Percentiles rank a stretch among this genome's conserved stretches.
Evolutionary conservation across 768 basidiomycete species (phyloP).

Genomic region (Boletus pseudopeckii): DNA sequence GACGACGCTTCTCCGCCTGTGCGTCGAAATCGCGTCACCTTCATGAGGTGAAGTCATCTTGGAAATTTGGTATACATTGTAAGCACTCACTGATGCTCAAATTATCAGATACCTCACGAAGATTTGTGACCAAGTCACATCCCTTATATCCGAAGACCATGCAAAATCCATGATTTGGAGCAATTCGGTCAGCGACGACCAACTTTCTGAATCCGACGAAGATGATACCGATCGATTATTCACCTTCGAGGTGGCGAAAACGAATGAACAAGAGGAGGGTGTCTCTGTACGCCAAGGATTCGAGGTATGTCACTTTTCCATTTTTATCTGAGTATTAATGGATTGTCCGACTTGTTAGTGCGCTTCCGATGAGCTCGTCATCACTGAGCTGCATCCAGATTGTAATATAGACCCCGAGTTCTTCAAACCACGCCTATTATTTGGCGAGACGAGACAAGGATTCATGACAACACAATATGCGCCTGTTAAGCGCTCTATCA

Average conservation of each 20-base stretch:
- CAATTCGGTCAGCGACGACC: conserved; percentile 28
- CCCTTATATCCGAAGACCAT: conserved; percentile 47
- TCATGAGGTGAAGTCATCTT: conserved; percentile 46
- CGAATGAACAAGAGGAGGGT: conserved; percentile 53
- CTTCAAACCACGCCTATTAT: conserved; percentile 33
- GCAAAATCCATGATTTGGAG: conserved; percentile 44
- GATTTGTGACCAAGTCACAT: conserved; percentile 51
- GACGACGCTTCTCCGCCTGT: conserved; percentile 47
- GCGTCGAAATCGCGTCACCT: conserved; percentile 51
- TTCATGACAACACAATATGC: conserved; percentile 34
- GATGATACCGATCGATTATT: conserved; percentile 51
- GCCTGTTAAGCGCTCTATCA: conserved; percentile 15
- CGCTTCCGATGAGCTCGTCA: conserved; percentile 17
- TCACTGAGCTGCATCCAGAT: conserved; percentile 19
- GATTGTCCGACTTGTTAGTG: conserved; percentile 2
- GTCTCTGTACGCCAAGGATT: conserved; percentile 46
- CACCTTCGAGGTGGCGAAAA: conserved; percentile 55
- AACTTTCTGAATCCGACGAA: conserved; percentile 27
- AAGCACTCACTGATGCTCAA: neutral
- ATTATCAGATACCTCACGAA: conserved; percentile 52
- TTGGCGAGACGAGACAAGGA: conserved; percentile 42
- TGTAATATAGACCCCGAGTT: conserved; percentile 16
- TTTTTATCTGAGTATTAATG: neutral
- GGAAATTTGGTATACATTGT: neutral
- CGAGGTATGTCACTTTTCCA: conserved; percentile 28